Conservation (phyloP, 345 rosid species). For the Hibiscus syriacus region DNA sequence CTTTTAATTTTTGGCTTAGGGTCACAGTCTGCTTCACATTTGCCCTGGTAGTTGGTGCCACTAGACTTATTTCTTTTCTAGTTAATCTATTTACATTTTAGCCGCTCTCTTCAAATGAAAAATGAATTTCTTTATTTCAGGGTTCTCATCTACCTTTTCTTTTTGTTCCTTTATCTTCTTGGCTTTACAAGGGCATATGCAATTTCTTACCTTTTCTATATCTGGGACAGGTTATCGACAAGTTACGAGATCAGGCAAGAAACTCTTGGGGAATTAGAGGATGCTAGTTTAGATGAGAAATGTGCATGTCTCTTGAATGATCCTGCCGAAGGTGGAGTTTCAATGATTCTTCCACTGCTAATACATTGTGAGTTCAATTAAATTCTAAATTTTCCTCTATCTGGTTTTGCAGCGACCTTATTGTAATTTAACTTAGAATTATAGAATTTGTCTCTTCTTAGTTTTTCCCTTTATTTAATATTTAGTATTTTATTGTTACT, state of each 20-base stretch:
- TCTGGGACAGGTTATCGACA: slow-evolving; percentile 54
- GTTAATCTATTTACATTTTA: neutral
- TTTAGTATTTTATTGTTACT: neutral
- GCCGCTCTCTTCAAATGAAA: neutral
- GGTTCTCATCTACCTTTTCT: neutral
- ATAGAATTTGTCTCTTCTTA: neutral
- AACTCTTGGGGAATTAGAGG: slow-evolving; percentile 37
- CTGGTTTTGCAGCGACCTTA: neutral
- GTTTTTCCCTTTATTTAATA: neutral
- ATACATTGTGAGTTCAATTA: slow-evolving; percentile 61
- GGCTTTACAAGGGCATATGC: neutral
- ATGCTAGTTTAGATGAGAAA: slow-evolving; percentile 55
- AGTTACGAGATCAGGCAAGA: slow-evolving; percentile 60
- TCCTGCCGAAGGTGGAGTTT: slow-evolving; percentile 71
- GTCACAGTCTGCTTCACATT: neutral
- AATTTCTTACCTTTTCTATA: slow-evolving; percentile 4
- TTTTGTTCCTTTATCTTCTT: neutral
- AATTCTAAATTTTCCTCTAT: neutral
- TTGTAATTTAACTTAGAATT: neutral
- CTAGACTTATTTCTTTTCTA: neutral
- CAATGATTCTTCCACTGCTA: slow-evolving; percentile 70
- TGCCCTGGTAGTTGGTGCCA: neutral
- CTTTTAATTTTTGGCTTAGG: neutral
- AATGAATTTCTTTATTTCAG: neutral
- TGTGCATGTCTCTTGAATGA: slow-evolving; percentile 60